Percentiles rank a stretch among this genome's conserved stretches.
phyloP scores from a whole-genome alignment of 2,329 filamentous ascomycete species.

The Microdochium nivale region DNA sequence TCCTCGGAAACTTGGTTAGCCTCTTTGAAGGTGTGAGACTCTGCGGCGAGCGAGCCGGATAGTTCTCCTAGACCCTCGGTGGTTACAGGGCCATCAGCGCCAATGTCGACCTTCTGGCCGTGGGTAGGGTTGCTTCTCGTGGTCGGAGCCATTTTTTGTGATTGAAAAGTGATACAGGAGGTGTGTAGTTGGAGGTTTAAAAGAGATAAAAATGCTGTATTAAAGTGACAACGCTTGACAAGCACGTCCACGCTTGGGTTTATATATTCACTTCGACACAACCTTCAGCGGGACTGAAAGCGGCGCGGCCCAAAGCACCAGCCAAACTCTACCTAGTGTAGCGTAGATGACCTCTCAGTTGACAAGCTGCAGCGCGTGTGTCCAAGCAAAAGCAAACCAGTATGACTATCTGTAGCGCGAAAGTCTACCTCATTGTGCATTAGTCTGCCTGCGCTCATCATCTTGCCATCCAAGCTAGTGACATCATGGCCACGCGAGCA shows the following conservation, averaged over 20 bases:
- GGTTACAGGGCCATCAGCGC: constrained; percentile 37
- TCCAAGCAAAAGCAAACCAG: background rate
- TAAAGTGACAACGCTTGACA: too few relatives aligned
- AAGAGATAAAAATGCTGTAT: too few relatives aligned
- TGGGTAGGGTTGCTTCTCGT: constrained; percentile 13
- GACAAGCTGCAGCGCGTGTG: too few relatives aligned
- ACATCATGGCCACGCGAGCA: background rate
- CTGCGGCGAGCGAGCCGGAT: constrained; percentile 65
- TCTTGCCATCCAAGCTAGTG: background rate
- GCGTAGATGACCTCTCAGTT: too few relatives aligned
- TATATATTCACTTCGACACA: too few relatives aligned
- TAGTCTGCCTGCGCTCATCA: background rate
- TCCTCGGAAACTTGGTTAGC: constrained; percentile 56
- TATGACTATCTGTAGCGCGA: background rate
- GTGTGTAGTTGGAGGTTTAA: too few relatives aligned
- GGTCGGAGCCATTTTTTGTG: background rate
- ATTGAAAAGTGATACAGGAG: background rate
- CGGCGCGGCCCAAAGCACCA: too few relatives aligned
- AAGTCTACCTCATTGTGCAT: background rate
- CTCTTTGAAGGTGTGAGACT: constrained; percentile 45
- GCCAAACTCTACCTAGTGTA: too few relatives aligned
- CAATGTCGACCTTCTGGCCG: constrained; percentile 34
- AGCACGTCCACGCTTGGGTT: too few relatives aligned
- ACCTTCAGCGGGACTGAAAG: too few relatives aligned
- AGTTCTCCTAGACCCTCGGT: constrained; percentile 58